Conservation (phyloP, 495 filamentous ascomycete species). For the Amphirosellinia nigrospora region DNA sequence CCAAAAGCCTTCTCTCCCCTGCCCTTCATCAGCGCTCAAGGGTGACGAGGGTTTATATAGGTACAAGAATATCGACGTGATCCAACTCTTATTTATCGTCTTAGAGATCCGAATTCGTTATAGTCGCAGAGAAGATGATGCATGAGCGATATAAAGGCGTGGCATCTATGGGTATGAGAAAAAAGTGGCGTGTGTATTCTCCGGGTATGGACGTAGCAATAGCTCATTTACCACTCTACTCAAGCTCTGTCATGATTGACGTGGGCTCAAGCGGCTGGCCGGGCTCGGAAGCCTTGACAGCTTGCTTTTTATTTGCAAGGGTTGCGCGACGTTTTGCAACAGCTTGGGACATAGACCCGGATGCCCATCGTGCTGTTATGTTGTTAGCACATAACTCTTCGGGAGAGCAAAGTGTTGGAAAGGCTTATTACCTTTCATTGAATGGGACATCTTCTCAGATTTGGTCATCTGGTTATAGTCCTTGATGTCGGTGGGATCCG, state of each 20-base stretch:
- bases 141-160: not conserved
- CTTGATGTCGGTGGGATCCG: conserved; percentile 40
- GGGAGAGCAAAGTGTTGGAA: not conserved
- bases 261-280: conserved; percentile 16
- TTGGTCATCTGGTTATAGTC: conserved; percentile 58
- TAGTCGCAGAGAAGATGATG: not conserved
- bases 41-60: not conserved
- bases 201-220: not conserved
- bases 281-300: conserved; percentile 13
- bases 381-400: conserved; percentile 25
- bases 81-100: conserved; percentile 19
- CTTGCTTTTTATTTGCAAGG: conserved; percentile 54
- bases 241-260: conserved; percentile 14
- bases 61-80: conserved; percentile 14
- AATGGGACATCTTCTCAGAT: conserved; percentile 58
- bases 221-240: not conserved
- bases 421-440: conserved; percentile 50
- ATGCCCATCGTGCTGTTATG: conserved; percentile 53
- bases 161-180: not conserved
- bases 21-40: not conserved
- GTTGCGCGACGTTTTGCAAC: conserved; percentile 58
- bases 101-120: conserved; percentile 3
- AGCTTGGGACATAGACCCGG: conserved; percentile 54
- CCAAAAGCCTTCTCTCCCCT: not conserved
- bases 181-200: not conserved